Conservation (phyloP, 805 yeast genomes). For the Nakazawaea sp. region DNA sequence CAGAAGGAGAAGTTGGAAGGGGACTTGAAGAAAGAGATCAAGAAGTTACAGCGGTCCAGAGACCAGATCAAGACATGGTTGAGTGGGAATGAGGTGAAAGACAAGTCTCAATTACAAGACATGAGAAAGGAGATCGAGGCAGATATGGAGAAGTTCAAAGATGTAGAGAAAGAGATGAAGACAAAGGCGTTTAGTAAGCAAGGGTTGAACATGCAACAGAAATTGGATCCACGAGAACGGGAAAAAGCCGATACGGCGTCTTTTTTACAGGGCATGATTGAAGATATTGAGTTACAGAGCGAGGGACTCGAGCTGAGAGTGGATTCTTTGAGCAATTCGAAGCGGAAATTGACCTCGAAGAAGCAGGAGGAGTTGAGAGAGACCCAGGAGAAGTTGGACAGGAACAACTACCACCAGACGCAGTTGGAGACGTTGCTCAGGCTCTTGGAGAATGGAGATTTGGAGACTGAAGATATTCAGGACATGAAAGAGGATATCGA, state of each 20-base stretch:
- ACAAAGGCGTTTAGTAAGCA: conserved; percentile 54
- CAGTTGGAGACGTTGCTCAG: conserved; percentile 73
- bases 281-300: conserved; percentile 72
- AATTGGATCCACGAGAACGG: conserved; percentile 55
- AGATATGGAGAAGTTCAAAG: conserved; percentile 58
- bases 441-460: conserved; percentile 67
- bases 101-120: conserved; percentile 36
- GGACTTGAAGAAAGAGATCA: conserved; percentile 54
- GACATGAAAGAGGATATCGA: conserved; percentile 82
- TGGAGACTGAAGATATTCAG: conserved; percentile 71
- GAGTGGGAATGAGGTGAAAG: conserved; percentile 45
- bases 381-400: conserved; percentile 57
- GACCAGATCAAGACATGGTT: conserved; percentile 58
- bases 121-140: conserved; percentile 30
- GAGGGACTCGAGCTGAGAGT: conserved; percentile 73
- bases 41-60: conserved; percentile 50
- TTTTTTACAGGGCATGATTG: conserved; percentile 65
- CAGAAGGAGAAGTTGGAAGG: conserved; percentile 52
- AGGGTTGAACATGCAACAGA: conserved; percentile 37
- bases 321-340: conserved; percentile 32
- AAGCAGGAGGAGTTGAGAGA: conserved; percentile 48
- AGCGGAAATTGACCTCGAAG: conserved; percentile 33
- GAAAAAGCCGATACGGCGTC: conserved; percentile 68
- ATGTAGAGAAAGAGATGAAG: conserved; percentile 49
- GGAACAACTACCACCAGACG: conserved; percentile 74